Base-by-base conservation (phyloP, 2,329 filamentous ascomycete species). In the Fusarium sp. region DNA sequence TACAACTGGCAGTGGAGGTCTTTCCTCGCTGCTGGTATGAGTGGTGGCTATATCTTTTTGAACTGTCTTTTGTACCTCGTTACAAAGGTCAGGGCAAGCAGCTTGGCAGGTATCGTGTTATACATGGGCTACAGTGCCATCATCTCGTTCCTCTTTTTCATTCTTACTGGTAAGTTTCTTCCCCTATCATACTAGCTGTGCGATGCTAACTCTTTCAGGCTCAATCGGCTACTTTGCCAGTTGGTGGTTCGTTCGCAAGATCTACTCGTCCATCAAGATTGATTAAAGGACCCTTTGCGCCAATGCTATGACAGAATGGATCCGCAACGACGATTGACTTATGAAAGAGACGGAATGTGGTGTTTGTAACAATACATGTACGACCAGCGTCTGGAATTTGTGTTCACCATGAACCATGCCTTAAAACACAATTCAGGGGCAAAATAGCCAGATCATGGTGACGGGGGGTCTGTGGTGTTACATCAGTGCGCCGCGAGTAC, bases 1-100 rank as follows among this genome's bases (percentile, higher is more conserved):
- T 99, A 99, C 81, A 92, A 97, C 78, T 99, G 96, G 96, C 96
- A 98, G 74, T 99, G 96, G 96, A 89, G 96, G 51, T 90, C 94
- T 7, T 99, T 99, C 82, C 86, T 93, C 61, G 95, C 93, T 3
- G 94, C 94, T 1, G 96, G 96, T 59, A 95, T 94, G 75, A 96
- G 91, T 51, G 94, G 94, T 2, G 87, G 88, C 15, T 99, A 98
- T 77, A 94, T 99, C 44, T 98, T 98, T 78, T 81, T 91, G 38
- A 96, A 97, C 78, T 94, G 94, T 52, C 80, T 99, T 70, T 85
- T 97, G 52, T 98, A 97, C 81, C 96, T 96, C 87, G 82, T 94
- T 34, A 94, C 92, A 73, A 94, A 95, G 77, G 84, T 98, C 60
- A 94, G 91, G 73, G 90, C 98, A 68, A 90, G 91, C 56, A 92